phyloP scores from a whole-genome alignment of 2,329 filamentous ascomycete species.

The Botrytis cinerea region DNA sequence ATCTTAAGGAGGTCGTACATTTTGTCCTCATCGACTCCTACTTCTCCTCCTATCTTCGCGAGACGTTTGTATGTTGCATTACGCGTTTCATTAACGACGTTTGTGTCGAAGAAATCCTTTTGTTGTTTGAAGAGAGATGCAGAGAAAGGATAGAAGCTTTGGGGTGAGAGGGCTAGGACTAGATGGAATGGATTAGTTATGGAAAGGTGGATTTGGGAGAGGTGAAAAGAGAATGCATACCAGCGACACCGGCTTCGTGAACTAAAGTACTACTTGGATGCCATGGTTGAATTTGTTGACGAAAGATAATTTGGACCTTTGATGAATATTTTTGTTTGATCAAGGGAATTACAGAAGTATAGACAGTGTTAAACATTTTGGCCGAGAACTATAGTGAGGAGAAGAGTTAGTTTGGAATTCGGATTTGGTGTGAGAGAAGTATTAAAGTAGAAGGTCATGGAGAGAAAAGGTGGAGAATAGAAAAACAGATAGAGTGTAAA shows the following conservation, averaged over 20 bases:
- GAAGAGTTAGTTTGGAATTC: neutral
- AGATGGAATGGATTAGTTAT: neutral
- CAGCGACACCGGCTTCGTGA: conserved; percentile 83
- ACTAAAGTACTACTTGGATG: conserved; percentile 81
- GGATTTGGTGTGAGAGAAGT: neutral
- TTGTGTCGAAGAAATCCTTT: conserved; percentile 79
- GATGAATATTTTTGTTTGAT: conserved; percentile 60
- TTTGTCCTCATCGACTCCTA: conserved; percentile 69
- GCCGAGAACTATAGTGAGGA: conserved; percentile 52
- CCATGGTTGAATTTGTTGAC: conserved; percentile 93
- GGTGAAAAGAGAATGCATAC: neutral
- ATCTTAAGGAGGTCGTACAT: conserved; percentile 71
- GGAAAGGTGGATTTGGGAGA: neutral
- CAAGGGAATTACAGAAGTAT: conserved; percentile 63
- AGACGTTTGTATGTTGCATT: conserved; percentile 83
- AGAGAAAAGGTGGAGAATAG: neutral
- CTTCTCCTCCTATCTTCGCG: conserved; percentile 66
- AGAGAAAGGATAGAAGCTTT: conserved; percentile 79
- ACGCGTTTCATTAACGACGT: conserved; percentile 77
- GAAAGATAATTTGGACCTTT: conserved; percentile 75
- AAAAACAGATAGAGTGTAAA: neutral
- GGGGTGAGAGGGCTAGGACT: conserved; percentile 45
- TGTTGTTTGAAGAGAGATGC: conserved; percentile 61
- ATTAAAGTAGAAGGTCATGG: neutral
- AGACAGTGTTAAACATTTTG: conserved; percentile 74